Evolutionary conservation across 179 eudicot species (phyloP).

Genomic region (Spergularia azorica): DNA sequence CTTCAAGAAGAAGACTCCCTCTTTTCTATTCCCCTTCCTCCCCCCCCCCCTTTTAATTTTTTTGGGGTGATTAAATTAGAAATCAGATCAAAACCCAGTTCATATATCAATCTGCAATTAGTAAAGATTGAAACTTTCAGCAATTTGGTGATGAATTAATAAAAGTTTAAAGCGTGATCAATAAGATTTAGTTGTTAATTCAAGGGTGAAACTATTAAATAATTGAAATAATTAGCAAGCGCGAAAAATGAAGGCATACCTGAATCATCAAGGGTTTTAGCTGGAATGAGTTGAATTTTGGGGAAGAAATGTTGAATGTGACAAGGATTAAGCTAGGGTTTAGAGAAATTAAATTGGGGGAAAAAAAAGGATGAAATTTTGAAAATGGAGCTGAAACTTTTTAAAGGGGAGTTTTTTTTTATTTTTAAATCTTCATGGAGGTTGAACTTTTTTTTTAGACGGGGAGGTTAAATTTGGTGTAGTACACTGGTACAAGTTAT

Average conservation of each 20-base stretch:
- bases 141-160: not conserved
- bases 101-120: not conserved
- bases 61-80: not conserved
- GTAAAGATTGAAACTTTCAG: not conserved
- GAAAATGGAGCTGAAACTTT: not conserved
- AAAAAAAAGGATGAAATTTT: not conserved
- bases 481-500: too few relatives aligned
- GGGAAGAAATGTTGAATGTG: not conserved
- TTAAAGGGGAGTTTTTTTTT: too few relatives aligned
- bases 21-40: too few relatives aligned
- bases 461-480: not conserved
- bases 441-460: not conserved
- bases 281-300: not conserved
- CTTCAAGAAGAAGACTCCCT: too few relatives aligned
- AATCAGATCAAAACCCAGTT: conserved; percentile 5
- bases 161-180: not conserved
- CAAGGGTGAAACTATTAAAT: not conserved
- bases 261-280: not conserved
- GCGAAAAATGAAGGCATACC: not conserved
- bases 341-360: too few relatives aligned
- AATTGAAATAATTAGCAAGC: not conserved
- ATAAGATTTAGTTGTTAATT: not conserved
- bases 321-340: too few relatives aligned
- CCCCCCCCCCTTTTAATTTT: not conserved
- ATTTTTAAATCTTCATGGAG: not conserved